These are phyloP conservation scores for Anisodus acutangulus DNA, from an alignment of 257 asterid genomes.

Conservation along the genomic window DNA sequence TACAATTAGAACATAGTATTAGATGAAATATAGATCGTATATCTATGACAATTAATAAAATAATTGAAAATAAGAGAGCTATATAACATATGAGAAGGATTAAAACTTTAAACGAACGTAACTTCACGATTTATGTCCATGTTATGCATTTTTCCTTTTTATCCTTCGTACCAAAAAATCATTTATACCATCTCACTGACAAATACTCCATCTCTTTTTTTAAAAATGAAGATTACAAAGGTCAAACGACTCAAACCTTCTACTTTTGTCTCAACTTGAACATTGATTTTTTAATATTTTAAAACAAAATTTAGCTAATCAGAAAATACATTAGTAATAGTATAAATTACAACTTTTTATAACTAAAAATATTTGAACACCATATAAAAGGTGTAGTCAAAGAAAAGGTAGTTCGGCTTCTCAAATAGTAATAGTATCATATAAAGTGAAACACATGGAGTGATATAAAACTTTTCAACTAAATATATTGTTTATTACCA, in stretches of 20 bases:
- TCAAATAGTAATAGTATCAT: background rate
- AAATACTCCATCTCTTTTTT: too few species aligned
- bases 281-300: background rate
- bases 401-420: background rate
- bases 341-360: background rate
- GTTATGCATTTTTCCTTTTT: too few species aligned
- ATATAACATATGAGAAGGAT: too few species aligned
- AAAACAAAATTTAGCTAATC: background rate
- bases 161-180: too few species aligned
- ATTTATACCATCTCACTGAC: too few species aligned
- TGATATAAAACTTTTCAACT: background rate
- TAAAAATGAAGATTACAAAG: too few species aligned
- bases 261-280: background rate
- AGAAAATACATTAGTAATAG: background rate
- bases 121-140: too few species aligned
- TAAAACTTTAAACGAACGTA: too few species aligned
- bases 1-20: too few species aligned
- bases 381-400: conserved; percentile 14
- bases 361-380: background rate
- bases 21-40: too few species aligned
- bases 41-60: too few species aligned
- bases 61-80: too few species aligned
- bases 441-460: background rate
- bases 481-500: background rate
- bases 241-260: background rate